Evolutionary conservation across 352 stramenopile species (phyloP), one percentile per base, ranked within the genome.

Genomic region (Elongisporangium undulatum): DNA sequence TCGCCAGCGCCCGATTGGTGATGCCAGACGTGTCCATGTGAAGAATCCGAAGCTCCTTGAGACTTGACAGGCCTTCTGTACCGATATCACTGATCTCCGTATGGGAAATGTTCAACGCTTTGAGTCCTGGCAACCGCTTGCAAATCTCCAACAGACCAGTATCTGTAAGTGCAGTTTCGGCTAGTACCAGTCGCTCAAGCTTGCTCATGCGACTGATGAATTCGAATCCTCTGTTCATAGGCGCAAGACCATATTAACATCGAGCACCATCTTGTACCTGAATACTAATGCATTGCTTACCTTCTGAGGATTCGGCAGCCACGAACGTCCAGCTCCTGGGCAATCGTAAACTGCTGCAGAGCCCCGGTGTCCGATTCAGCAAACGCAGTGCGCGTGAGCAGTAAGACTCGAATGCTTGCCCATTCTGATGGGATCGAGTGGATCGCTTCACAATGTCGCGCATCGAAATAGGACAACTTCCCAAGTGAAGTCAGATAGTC

Each of bases 291-390:
- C 16, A 4, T 15, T 15, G 55, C 65, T 26, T 69, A 92, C 82
- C 82, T 75, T 64, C 87, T 89, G 61, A 89, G 66, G 59, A 92
- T 79, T 38, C 71, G 71, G 60, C 83, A 92, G 51, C 78, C 75
- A 23, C 71, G 74, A 12, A 94, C 49, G 52, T 94, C 82, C 49
- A 94, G 62, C 58, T 94, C 79, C 51, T 75, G 54, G 38, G 92
- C 45, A 13, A 77, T 69, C 9, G 65, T 66, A 41, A 92, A 67
- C 45, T 72, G 66, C 13, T 73, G 77, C 55, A 94, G 56, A 19
- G 90, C 69, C 7, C 64, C 70, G n/a, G 76, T 62, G 53, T 93
- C 81, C 16, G 79, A 55, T 61, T 94, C 84, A 0, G 68, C 66
- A 64, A 94, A 94, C 1, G 72, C 66, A 3, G 76, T 89, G 53